A percentile compares a stretch with the other conserved stretches of the same genome.
phyloP scores from a whole-genome alignment of 2,329 filamentous ascomycete genomes.

The Xylaria sp. region DNA sequence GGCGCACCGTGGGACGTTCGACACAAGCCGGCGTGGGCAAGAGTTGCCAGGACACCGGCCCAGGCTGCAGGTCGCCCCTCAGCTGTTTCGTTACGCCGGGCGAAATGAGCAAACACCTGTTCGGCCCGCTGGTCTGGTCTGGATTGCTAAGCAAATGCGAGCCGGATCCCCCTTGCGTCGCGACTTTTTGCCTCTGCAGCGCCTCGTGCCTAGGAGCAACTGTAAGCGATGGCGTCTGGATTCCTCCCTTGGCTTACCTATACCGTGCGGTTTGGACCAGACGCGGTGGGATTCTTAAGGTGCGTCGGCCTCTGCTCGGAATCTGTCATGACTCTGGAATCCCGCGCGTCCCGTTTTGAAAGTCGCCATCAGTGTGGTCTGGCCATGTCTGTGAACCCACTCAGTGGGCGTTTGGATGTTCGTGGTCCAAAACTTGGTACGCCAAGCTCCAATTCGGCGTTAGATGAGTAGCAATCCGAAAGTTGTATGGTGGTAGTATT shows the following conservation, averaged over 20 bases:
- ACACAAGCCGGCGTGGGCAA: background rate
- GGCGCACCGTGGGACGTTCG: constrained; percentile 3
- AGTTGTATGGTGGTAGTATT: background rate
- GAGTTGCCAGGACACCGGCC: background rate
- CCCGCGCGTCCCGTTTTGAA: background rate
- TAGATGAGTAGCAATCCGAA: background rate
- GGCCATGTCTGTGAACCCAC: constrained; percentile 8
- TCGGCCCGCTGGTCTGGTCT: constrained; percentile 4
- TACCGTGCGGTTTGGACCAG: constrained; percentile 5
- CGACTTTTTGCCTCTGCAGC: background rate
- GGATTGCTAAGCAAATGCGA: constrained; percentile 13
- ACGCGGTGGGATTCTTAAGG: background rate
- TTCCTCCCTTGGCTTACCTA: background rate
- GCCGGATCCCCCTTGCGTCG: background rate
- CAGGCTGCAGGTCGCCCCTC: background rate
- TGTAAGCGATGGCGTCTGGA: constrained; percentile 8
- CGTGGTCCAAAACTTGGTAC: background rate
- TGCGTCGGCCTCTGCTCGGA: background rate
- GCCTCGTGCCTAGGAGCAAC: background rate
- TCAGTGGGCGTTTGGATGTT: background rate
- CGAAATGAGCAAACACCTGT: constrained; percentile 3
- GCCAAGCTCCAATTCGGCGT: constrained; percentile 6
- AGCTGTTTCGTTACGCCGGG: background rate
- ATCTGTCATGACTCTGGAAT: background rate
- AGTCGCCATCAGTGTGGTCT: background rate